phyloP scores from a whole-genome alignment of 176 grass and related monocot genomes.

The Melocanna baccifera region DNA sequence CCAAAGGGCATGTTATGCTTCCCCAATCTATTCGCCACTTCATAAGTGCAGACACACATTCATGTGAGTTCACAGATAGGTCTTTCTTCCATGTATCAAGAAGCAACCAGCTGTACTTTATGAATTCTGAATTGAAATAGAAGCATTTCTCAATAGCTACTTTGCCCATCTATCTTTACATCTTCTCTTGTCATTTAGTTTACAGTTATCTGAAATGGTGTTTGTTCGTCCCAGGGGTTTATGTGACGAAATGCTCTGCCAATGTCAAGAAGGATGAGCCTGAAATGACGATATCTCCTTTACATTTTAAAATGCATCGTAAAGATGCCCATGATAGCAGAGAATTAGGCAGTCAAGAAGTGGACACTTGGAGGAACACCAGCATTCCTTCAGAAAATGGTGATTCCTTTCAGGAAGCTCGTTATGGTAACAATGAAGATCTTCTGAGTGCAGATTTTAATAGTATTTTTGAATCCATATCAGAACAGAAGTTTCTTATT shows the following conservation, averaged over 20 bases:
- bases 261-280: slow-evolving; percentile 54
- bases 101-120: slow-evolving; percentile 5
- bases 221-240: slow-evolving; percentile 65
- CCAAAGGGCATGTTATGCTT: slow-evolving; percentile 86
- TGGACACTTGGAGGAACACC: slow-evolving; percentile 32
- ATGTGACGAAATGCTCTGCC: slow-evolving; percentile 52
- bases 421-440: slow-evolving; percentile 40
- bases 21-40: slow-evolving; percentile 74
- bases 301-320: slow-evolving; percentile 45
- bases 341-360: slow-evolving; percentile 42
- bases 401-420: slow-evolving; percentile 37
- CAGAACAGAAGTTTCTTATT: slow-evolving; percentile 59
- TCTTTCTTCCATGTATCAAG: slow-evolving; percentile 17
- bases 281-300: slow-evolving; percentile 56
- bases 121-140: slow-evolving; percentile 1
- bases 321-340: slow-evolving; percentile 46
- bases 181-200: slow-evolving; percentile 1
- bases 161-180: neutral
- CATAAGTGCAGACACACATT: slow-evolving; percentile 68
- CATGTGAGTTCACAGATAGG: slow-evolving; percentile 65
- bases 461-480: slow-evolving; percentile 39
- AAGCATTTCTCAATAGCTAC: slow-evolving; percentile 14
- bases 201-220: slow-evolving; percentile 21
- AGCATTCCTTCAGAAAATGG: slow-evolving; percentile 33
- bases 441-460: slow-evolving; percentile 36